Conservation (phyloP, 2,329 filamentous ascomycete genomes). For the Trichoderma harzianum region DNA sequence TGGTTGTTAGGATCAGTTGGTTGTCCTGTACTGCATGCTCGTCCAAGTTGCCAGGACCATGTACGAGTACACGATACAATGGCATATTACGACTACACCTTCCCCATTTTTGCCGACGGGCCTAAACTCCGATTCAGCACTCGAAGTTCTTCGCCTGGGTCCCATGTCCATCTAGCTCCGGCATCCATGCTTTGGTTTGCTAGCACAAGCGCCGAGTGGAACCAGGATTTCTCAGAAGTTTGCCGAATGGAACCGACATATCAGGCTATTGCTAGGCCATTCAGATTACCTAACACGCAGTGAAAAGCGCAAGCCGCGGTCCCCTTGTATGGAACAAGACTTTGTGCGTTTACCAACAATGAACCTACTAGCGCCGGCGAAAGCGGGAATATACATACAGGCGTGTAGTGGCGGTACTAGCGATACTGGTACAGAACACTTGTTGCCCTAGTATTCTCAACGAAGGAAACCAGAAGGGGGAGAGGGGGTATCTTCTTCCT, state of each 20-base stretch:
- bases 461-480: background rate
- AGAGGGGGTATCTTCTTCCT: background rate
- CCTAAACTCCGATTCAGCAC: slow-evolving; percentile 15
- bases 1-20: background rate
- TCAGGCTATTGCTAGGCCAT: slow-evolving; percentile 7
- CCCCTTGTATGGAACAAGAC: background rate
- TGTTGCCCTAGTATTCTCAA: background rate
- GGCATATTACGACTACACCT: background rate
- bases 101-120: slow-evolving; percentile 16
- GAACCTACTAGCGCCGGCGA: slow-evolving; percentile 8
- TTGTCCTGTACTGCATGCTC: background rate
- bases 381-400: slow-evolving; percentile 14
- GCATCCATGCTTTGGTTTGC: slow-evolving; percentile 10
- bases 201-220: slow-evolving; percentile 16
- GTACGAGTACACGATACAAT: background rate
- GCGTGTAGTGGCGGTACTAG: background rate
- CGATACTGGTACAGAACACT: background rate
- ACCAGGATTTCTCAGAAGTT: slow-evolving; percentile 7
- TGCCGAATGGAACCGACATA: slow-evolving; percentile 14
- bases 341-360: slow-evolving; percentile 1
- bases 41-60: background rate
- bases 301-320: background rate
- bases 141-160: background rate
- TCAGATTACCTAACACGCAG: slow-evolving; percentile 3
- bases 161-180: slow-evolving; percentile 9